A percentile compares a stretch with the other conserved stretches of the same genome.
Conservation (phyloP, 768 basidiomycete genomes). For the Pleurotus sapidus region DNA sequence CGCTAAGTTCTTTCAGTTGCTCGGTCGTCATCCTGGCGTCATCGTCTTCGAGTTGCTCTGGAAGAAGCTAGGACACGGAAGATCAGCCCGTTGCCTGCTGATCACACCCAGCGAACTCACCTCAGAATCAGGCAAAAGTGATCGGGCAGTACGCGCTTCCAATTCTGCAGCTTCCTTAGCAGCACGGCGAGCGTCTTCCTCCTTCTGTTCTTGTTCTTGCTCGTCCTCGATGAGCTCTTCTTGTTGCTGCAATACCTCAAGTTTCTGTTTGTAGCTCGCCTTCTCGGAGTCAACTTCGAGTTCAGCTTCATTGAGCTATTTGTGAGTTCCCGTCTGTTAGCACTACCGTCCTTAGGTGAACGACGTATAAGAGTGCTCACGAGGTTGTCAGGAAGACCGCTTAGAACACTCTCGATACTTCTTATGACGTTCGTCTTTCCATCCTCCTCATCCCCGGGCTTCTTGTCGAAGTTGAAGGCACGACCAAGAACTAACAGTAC, state of each 20-base stretch:
- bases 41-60: constrained; percentile 56
- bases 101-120: constrained; percentile 31
- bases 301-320: constrained; percentile 93
- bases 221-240: constrained; percentile 99
- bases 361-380: constrained; percentile 40
- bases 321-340: not conserved
- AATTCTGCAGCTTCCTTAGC: constrained; percentile 77
- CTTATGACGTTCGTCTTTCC: constrained; percentile 79
- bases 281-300: constrained; percentile 92
- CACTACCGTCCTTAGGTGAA: not conserved
- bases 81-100: too few species aligned
- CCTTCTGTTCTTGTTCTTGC: constrained; percentile 95
- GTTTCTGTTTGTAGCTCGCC: constrained; percentile 95
- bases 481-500: constrained; percentile 91
- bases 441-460: constrained; percentile 70
- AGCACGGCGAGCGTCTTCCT: constrained; percentile 86
- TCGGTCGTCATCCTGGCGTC: constrained; percentile 97
- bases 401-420: constrained; percentile 86
- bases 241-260: constrained; percentile 97
- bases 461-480: constrained; percentile 91
- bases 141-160: constrained; percentile 77
- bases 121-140: constrained; percentile 87
- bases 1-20: constrained; percentile 90
- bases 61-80: constrained; percentile 48
- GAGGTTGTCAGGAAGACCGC: constrained; percentile 90